Base-by-base conservation (phyloP, 345 rosid genomes). In the Dovyalis caffra region DNA sequence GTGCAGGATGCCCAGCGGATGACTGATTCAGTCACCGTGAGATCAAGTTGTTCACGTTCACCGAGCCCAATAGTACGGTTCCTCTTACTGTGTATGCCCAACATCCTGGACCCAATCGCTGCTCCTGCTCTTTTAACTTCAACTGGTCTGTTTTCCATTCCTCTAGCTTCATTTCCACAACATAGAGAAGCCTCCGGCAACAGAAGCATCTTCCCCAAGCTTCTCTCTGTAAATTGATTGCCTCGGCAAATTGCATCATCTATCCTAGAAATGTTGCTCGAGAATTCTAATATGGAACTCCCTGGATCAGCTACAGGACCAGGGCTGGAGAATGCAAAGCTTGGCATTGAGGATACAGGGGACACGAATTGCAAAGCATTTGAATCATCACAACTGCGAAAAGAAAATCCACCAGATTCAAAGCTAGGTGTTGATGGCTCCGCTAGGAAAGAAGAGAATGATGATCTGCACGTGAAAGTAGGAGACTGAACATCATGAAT, bases 1-100 rank as follows among this genome's bases (percentile, higher is more conserved):
- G 89, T 84, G 79, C 91, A 88, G 11, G 94, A 90, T 28, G 91
- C 87, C 94, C 90, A 87, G 1, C 94, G 88, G 79, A 90, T 87
- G 28, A 90, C 89, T 32, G 90, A 88, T 78, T 88, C 90, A 0
- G 88, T 76, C 61, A 76, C 85, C 70, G 79, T 57, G 47, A 86
- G 76, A 72, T 88, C 87, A 4, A 88, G 84, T 78, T 77, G 87
- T 67, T 88, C 87, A 15, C 68, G 78, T 73, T 88, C 90, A 0
- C 91, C 91, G 7, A 85, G 81, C 43, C 91, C 88, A 29, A 90
- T 88, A 3, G 94, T 88, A 29, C 69, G 86, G 81, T 90, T 83
- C 79, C 90, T 84, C 85, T 82, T 88, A 73, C 83, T 80, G 60
- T 79, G 88, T 57, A 88, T 72, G 34, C 86, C 83, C 69, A 75